Evolutionary conservation across 2,329 filamentous ascomycete genomes (phyloP).

Genomic region (Tolypocladium pustulatum): DNA sequence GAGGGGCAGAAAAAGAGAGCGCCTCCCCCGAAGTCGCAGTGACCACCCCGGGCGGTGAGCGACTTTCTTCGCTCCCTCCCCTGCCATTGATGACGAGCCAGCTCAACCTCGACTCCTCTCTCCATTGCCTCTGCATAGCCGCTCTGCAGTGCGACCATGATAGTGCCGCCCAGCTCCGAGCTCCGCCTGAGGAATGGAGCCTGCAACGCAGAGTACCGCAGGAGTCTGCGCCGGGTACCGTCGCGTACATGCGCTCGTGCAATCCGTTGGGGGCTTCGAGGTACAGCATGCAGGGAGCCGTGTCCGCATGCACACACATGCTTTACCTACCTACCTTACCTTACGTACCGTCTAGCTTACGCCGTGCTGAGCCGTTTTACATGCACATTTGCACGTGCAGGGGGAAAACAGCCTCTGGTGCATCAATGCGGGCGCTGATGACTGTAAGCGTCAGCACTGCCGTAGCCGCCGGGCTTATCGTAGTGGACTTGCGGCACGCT

Average conservation of each 20-base stretch:
- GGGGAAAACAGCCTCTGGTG: neutral
- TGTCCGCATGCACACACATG: neutral
- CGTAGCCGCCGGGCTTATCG: neutral
- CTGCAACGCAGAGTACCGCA: neutral
- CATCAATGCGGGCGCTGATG: neutral
- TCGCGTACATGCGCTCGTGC: neutral
- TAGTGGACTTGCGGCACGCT: neutral
- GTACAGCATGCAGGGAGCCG: neutral
- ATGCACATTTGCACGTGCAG: neutral
- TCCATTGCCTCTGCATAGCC: neutral
- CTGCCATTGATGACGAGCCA: too few relatives aligned
- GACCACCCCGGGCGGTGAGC: neutral
- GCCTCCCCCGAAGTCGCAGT: constrained; percentile 5
- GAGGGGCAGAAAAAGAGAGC: constrained; percentile 8
- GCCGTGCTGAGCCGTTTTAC: neutral
- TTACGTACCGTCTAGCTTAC: neutral
- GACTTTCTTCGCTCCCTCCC: neutral
- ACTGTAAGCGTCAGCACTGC: neutral
- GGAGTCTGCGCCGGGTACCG: neutral
- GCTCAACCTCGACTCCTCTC: neutral
- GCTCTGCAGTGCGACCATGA: neutral
- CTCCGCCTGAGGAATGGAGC: neutral
- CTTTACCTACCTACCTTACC: too few relatives aligned
- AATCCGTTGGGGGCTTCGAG: neutral
- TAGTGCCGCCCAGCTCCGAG: neutral